Percentiles rank a stretch among this genome's conserved stretches.
phyloP scores from a whole-genome alignment of 2,329 filamentous ascomycete genomes.

The Bipolaris oryzae region DNA sequence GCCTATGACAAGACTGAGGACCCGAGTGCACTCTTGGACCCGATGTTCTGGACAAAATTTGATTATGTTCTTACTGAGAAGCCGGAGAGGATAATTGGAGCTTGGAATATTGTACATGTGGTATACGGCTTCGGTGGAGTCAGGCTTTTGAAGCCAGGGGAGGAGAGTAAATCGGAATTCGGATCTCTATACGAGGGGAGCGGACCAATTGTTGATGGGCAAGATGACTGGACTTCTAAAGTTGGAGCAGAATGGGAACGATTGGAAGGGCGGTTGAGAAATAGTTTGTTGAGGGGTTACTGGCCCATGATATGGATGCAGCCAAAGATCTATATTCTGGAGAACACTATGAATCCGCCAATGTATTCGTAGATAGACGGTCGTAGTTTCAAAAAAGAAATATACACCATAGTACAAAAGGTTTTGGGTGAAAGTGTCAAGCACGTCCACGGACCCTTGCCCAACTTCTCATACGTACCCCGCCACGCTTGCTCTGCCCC shows the following conservation, averaged over 20 bases:
- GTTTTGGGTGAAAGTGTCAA: neutral
- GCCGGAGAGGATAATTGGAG: slow-evolving; percentile 54
- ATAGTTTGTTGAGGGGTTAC: slow-evolving; percentile 54
- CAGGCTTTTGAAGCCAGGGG: slow-evolving; percentile 54
- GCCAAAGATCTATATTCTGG: slow-evolving; percentile 60
- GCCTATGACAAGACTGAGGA: slow-evolving; percentile 67
- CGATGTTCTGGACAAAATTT: slow-evolving; percentile 63
- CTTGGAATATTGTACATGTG: slow-evolving; percentile 59
- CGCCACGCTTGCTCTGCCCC: slow-evolving; percentile 21
- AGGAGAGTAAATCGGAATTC: slow-evolving; percentile 27
- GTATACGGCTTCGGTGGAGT: slow-evolving; percentile 60
- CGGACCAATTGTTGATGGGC: slow-evolving; percentile 21
- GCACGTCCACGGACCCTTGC: slow-evolving; percentile 10
- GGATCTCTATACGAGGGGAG: slow-evolving; percentile 21
- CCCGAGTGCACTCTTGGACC: slow-evolving; percentile 53
- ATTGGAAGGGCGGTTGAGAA: slow-evolving; percentile 41
- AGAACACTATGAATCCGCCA: slow-evolving; percentile 33
- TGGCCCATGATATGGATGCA: slow-evolving; percentile 62
- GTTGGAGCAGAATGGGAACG: neutral
- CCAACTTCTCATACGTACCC: slow-evolving; percentile 13
- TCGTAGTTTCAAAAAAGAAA: too few relatives aligned
- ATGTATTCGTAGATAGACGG: too few relatives aligned
- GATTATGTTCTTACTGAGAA: slow-evolving; percentile 64
- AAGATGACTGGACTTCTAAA: slow-evolving; percentile 17
- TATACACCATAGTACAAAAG: neutral